Evolutionary conservation across 2,329 filamentous ascomycete genomes (phyloP).

Genomic region (Plenodomus biglobosus): DNA sequence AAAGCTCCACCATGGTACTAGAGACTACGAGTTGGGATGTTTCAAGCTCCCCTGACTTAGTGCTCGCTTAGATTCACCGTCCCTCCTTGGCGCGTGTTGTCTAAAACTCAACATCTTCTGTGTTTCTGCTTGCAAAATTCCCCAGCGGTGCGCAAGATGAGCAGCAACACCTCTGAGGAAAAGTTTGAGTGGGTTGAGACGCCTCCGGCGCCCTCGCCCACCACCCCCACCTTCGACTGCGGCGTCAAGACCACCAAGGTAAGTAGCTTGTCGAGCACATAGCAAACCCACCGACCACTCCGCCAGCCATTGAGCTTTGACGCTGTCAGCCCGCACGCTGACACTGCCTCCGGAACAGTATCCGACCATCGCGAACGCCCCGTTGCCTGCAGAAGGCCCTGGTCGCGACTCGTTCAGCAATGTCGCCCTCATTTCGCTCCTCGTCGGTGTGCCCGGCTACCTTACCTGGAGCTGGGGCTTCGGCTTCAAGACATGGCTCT

Average conservation of each 20-base stretch:
- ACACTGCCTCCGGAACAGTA: constrained; percentile 58
- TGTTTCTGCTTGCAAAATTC: constrained; percentile 34
- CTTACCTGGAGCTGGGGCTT: constrained; percentile 81
- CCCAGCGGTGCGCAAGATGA: constrained; percentile 37
- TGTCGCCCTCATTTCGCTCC: constrained; percentile 68
- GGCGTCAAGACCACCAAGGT: constrained; percentile 65
- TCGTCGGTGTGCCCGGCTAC: constrained; percentile 74
- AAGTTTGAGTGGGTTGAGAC: constrained; percentile 69
- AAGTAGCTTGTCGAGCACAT: constrained; percentile 29
- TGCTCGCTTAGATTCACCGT: constrained; percentile 37
- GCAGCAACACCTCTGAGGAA: constrained; percentile 50
- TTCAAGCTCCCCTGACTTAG: not conserved
- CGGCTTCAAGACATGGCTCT: constrained; percentile 82
- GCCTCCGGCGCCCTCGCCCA: constrained; percentile 57
- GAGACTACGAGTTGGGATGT: too few relatives aligned
- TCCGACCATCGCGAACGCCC: constrained; percentile 88
- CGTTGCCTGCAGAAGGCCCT: constrained; percentile 84
- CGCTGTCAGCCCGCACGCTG: constrained; percentile 22
- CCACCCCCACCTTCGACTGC: constrained; percentile 56
- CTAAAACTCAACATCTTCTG: constrained; percentile 27
- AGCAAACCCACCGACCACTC: constrained; percentile 17
- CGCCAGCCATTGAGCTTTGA: constrained; percentile 37
- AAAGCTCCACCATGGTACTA: too few relatives aligned
- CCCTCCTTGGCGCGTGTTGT: constrained; percentile 27
- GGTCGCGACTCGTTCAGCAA: constrained; percentile 89